These are phyloP conservation scores for Hsuehochloa calcarea DNA, from an alignment of 176 grass and related monocot genomes.

Conservation along the genomic window DNA sequence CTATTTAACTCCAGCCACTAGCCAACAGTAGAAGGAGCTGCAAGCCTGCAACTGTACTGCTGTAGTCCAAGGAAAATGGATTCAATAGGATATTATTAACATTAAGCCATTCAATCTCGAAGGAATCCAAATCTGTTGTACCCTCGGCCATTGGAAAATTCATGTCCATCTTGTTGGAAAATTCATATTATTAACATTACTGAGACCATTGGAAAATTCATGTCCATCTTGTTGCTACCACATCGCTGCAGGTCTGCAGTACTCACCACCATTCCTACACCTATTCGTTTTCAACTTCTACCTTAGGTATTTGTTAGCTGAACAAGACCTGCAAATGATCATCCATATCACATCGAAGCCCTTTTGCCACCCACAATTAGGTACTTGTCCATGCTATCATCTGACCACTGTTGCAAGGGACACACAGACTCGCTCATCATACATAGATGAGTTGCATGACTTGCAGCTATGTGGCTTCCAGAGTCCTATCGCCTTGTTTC, in stretches of 20 bases:
- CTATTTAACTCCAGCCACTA: neutral
- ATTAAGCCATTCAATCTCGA: constrained; percentile 11
- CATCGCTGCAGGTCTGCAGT: neutral
- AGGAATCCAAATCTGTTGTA: constrained; percentile 13
- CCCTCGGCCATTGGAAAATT: neutral
- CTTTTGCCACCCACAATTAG: constrained; percentile 38
- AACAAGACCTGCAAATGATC: constrained; percentile 33
- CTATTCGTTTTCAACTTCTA: constrained; percentile 8
- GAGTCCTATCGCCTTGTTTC: neutral
- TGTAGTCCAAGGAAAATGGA: neutral
- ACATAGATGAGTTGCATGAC: constrained; percentile 20
- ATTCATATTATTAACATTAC: no score
- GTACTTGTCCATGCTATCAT: constrained; percentile 32
- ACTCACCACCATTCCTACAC: constrained; percentile 14
- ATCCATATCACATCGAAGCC: constrained; percentile 30
- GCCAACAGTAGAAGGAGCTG: neutral
- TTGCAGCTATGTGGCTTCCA: constrained; percentile 28
- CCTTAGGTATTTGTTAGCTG: neutral
- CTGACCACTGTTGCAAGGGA: neutral
- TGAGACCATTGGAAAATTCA: neutral
- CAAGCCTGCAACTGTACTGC: neutral
- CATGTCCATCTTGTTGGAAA: constrained; percentile 15
- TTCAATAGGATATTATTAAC: neutral
- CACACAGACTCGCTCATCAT: constrained; percentile 18
- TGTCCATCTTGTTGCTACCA: constrained; percentile 13